These are phyloP conservation scores for Amylostereum areolatum DNA, from an alignment of 1,284 basidiomycete species.

Conservation along the genomic window DNA sequence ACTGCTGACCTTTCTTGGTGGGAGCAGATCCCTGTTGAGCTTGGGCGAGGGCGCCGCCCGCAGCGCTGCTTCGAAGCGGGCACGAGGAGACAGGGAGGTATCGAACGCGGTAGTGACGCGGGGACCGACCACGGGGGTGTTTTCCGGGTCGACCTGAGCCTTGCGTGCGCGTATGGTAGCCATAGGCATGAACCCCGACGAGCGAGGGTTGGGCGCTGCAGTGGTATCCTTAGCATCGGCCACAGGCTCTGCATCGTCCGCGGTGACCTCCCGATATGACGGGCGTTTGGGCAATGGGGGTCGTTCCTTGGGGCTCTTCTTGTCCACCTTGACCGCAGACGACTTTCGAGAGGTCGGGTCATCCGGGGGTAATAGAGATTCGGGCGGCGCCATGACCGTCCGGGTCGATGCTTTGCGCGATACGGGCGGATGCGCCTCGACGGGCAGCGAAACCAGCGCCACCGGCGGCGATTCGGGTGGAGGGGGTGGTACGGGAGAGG, in stretches of 20 bases:
- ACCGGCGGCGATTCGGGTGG: too few species aligned
- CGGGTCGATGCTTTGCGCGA: too few species aligned
- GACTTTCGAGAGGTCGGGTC: too few species aligned
- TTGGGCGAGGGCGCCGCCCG: background rate
- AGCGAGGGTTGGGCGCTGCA: slow-evolving; percentile 56
- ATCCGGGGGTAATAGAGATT: too few species aligned
- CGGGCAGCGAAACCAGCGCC: too few species aligned
- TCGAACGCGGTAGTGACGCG: background rate
- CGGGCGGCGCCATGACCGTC: too few species aligned
- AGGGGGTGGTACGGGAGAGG: too few species aligned
- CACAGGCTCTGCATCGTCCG: too few species aligned
- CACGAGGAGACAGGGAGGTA: slow-evolving; percentile 14
- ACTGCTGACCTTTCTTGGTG: slow-evolving; percentile 3
- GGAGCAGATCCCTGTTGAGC: background rate
- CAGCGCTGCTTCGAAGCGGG: slow-evolving; percentile 2
- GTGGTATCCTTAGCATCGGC: slow-evolving; percentile 15
- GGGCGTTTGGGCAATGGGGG: background rate
- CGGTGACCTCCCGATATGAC: background rate
- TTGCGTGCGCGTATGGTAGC: slow-evolving; percentile 32
- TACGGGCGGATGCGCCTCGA: too few species aligned
- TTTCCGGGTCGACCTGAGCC: background rate
- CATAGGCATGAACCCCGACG: slow-evolving; percentile 67
- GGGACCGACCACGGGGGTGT: background rate
- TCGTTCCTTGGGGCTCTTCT: slow-evolving; percentile 1
- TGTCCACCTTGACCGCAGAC: background rate